A percentile compares a stretch with the other conserved stretches of the same genome.
Conservation (phyloP, 164 flowering plant species). For the Magnolia sinica region DNA sequence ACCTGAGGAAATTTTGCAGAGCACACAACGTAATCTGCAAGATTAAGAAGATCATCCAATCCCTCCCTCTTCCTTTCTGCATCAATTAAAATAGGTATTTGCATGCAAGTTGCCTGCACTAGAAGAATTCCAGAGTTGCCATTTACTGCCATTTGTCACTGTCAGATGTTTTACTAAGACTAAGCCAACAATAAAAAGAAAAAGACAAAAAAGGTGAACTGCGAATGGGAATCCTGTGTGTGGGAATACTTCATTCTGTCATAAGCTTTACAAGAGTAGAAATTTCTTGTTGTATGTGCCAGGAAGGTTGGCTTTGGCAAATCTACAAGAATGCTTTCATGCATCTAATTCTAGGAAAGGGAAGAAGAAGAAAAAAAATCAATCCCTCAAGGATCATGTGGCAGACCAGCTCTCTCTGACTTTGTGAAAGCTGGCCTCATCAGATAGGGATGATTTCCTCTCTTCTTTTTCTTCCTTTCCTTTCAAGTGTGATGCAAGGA, state of each 20-base stretch:
- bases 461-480: too few relatives aligned
- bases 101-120: constrained; percentile 66
- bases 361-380: too few relatives aligned
- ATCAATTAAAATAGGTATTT: constrained; percentile 76
- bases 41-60: constrained; percentile 66
- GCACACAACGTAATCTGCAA: constrained; percentile 71
- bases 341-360: background rate
- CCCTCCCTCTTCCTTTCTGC: constrained; percentile 86
- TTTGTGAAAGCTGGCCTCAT: background rate
- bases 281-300: too few relatives aligned
- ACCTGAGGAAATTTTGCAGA: constrained; percentile 85
- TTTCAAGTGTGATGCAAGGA: too few relatives aligned
- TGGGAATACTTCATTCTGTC: too few relatives aligned
- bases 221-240: too few relatives aligned
- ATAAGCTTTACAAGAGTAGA: too few relatives aligned
- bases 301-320: too few relatives aligned
- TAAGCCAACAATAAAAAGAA: background rate
- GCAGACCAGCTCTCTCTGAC: background rate
- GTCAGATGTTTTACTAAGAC: background rate
- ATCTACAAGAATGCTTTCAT: too few relatives aligned
- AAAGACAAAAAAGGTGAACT: background rate
- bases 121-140: constrained; percentile 23
- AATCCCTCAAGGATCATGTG: background rate
- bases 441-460: background rate
- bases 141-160: constrained; percentile 6